These are phyloP conservation scores for Moesziomyces sp. DNA, from an alignment of 1,284 basidiomycete genomes.

Conservation along the genomic window DNA sequence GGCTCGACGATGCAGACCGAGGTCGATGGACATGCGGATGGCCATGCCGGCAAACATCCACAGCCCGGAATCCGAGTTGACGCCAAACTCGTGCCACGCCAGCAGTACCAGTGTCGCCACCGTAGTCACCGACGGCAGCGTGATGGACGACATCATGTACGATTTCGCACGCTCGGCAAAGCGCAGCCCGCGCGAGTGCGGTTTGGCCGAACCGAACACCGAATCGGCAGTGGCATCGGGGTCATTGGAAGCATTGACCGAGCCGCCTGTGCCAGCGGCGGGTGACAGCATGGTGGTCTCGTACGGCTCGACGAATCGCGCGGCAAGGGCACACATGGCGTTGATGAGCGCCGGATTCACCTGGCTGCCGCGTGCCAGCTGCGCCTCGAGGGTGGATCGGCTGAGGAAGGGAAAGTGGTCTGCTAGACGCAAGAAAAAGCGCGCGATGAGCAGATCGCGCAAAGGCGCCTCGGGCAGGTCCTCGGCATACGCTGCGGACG, in stretches of 20 bases:
- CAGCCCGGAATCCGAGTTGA: conserved; percentile 11
- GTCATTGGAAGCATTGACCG: neutral
- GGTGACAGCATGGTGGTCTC: conserved; percentile 2
- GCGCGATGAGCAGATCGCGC: conserved; percentile 2
- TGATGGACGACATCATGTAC: conserved; percentile 15
- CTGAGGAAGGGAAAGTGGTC: conserved; percentile 9
- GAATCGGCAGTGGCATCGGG: neutral
- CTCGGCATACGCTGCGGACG: neutral
- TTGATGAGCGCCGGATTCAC: conserved; percentile 10
- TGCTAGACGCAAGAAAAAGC: conserved; percentile 3
- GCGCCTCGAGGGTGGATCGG: conserved; percentile 1
- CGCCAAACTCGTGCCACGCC: conserved; percentile 15
- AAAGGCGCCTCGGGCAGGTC: conserved; percentile 1
- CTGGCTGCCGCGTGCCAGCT: neutral
- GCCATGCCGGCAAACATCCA: conserved; percentile 20
- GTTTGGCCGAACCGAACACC: neutral
- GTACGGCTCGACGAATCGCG: conserved; percentile 10
- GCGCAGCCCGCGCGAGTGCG: conserved; percentile 5
- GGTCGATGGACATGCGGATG: conserved; percentile 10
- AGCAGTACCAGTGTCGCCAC: conserved; percentile 9
- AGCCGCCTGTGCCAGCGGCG: neutral
- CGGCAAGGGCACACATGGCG: conserved; percentile 10
- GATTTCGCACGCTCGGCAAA: conserved; percentile 9
- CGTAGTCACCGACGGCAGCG: conserved; percentile 3
- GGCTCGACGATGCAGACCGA: conserved; percentile 8